phyloP scores from a whole-genome alignment of 108 stramenopile species.

The Cylindrotheca fusiformis region DNA sequence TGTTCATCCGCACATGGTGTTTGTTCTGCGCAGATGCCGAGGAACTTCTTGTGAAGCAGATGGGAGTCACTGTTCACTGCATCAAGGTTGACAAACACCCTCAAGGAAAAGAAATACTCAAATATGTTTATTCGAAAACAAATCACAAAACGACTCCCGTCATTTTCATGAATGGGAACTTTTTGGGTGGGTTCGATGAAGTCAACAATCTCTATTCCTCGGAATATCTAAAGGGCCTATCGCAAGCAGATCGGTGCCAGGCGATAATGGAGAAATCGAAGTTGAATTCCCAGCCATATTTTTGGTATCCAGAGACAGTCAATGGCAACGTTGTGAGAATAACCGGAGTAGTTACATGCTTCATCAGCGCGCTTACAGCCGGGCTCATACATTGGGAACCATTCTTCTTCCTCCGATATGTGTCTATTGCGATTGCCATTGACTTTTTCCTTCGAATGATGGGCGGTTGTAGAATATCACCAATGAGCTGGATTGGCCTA shows the following conservation, averaged over 20 bases:
- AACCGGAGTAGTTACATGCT: conserved; percentile 23
- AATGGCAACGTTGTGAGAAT: conserved; percentile 33
- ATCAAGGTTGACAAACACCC: conserved; percentile 21
- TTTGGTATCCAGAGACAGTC: conserved; percentile 37
- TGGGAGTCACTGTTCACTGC: conserved; percentile 22
- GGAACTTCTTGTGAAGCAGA: conserved; percentile 22
- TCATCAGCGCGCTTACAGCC: conserved; percentile 19
- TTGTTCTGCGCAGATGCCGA: conserved; percentile 36
- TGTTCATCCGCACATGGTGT: conserved; percentile 39
- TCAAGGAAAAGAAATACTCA: conserved; percentile 24
- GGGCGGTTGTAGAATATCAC: conserved; percentile 20
- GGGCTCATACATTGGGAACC: conserved; percentile 5
- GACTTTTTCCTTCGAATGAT: conserved; percentile 29
- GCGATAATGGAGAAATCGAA: not conserved
- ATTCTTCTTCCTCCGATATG: conserved; percentile 16
- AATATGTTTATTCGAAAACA: conserved; percentile 13
- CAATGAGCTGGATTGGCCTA: conserved; percentile 25
- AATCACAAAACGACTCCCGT: conserved; percentile 44
- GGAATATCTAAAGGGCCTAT: conserved; percentile 5
- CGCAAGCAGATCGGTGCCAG: conserved; percentile 1
- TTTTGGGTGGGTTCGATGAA: conserved; percentile 37
- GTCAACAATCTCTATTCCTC: conserved; percentile 17
- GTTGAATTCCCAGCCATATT: conserved; percentile 4
- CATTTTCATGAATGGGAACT: conserved; percentile 47
- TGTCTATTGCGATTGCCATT: conserved; percentile 15